Percentiles rank a stretch among this genome's conserved stretches.
Conservation (phyloP, 2,329 filamentous ascomycete genomes). For the Aspergillus floridensis region DNA sequence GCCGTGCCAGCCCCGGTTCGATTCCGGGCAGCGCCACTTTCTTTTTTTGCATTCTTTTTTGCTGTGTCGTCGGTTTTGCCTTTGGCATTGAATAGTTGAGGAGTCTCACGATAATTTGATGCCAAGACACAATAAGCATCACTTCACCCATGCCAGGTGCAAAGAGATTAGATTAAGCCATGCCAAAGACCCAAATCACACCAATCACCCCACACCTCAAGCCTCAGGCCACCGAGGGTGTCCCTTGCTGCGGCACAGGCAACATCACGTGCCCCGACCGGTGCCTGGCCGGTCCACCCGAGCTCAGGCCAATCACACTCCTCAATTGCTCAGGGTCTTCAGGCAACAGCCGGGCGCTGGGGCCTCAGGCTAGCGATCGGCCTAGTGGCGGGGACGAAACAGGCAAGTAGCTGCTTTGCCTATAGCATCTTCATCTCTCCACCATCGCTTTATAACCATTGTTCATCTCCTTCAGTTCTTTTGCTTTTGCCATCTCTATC, state of each 20-base stretch:
- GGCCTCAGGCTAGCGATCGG: neutral
- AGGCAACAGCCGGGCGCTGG: slow-evolving; percentile 3
- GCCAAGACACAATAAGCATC: too few species aligned
- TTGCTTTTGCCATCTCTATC: neutral
- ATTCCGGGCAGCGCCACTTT: neutral
- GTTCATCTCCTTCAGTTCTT: neutral
- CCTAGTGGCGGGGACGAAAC: neutral
- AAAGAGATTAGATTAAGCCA: too few species aligned
- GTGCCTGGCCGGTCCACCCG: slow-evolving; percentile 1
- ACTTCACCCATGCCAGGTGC: too few species aligned
- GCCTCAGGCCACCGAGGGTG: too few species aligned
- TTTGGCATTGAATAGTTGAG: too few species aligned
- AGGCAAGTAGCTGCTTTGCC: neutral
- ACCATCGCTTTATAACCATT: neutral
- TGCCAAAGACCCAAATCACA: too few species aligned
- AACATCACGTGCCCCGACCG: neutral
- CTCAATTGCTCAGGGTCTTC: neutral
- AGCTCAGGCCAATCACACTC: neutral
- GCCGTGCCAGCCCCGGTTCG: neutral
- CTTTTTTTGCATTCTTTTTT: neutral
- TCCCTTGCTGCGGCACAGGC: neutral
- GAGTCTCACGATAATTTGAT: too few species aligned
- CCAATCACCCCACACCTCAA: too few species aligned
- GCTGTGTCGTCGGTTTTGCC: neutral
- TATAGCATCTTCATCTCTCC: neutral